Conservation (phyloP, 768 basidiomycete species). For the Leucosporidium creatinivorum region DNA sequence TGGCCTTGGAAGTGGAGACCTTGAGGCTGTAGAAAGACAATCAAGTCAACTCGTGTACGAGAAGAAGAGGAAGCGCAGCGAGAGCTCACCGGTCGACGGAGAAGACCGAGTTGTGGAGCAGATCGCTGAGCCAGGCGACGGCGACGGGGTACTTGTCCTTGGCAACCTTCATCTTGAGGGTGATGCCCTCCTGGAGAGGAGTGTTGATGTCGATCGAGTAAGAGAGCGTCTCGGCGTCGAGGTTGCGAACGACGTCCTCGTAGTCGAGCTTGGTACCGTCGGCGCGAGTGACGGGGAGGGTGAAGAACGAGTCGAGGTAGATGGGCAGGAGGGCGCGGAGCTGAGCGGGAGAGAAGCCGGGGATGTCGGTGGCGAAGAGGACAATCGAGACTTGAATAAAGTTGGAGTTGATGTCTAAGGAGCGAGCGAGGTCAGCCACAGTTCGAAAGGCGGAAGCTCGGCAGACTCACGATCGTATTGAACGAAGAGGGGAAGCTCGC, state of each 20-base stretch:
- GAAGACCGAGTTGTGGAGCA: conserved; percentile 68
- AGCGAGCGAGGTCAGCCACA: not conserved
- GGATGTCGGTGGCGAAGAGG: conserved; percentile 67
- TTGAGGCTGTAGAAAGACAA: conserved; percentile 52
- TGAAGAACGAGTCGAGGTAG: conserved; percentile 79
- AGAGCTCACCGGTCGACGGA: conserved; percentile 62
- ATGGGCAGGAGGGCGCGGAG: conserved; percentile 70
- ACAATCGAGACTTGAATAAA: conserved; percentile 75
- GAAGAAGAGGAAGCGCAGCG: not conserved
- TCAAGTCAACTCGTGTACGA: conserved; percentile 16
- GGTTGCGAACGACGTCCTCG: conserved; percentile 81
- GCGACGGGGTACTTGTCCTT: conserved; percentile 67
- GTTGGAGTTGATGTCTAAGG: conserved; percentile 60
- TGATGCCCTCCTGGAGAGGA: conserved; percentile 62
- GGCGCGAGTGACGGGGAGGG: conserved; percentile 66
- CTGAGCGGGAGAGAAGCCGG: conserved; percentile 45
- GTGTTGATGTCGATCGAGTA: conserved; percentile 69
- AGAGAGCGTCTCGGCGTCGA: conserved; percentile 84
- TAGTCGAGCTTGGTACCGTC: conserved; percentile 65
- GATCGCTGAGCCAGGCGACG: conserved; percentile 74
- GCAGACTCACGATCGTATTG: conserved; percentile 62
- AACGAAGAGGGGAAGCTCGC: conserved; percentile 72
- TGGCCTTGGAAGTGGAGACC: conserved; percentile 76
- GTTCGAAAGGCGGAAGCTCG: not conserved
- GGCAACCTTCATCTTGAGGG: conserved; percentile 78